These are phyloP conservation scores for Calcarisporium arbuscula DNA, from an alignment of 2,329 filamentous ascomycete genomes.

Conservation along the genomic window DNA sequence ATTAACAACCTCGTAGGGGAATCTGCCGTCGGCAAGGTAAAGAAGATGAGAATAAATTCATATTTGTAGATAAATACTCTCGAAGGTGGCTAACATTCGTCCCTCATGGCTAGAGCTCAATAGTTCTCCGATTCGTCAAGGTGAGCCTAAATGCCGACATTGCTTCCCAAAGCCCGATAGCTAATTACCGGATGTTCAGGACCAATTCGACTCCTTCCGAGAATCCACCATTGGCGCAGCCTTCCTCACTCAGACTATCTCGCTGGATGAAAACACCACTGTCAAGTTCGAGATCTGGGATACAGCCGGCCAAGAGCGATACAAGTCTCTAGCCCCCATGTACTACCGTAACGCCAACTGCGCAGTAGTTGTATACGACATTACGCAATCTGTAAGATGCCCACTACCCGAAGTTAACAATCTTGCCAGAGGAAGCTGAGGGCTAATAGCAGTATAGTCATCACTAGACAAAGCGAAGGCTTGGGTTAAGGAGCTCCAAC, in stretches of 20 bases:
- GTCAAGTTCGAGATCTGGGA: conserved; percentile 99
- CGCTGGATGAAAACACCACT: conserved; percentile 93
- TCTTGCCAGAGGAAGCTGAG: not conserved
- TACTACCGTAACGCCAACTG: conserved; percentile 99
- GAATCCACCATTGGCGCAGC: conserved; percentile 98
- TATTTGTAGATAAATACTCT: no score
- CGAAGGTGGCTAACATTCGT: conserved; percentile 2
- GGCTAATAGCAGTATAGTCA: conserved; percentile 48
- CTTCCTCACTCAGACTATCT: conserved; percentile 98
- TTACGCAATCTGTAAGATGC: conserved; percentile 91
- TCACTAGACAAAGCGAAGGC: conserved; percentile 98
- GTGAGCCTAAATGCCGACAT: conserved; percentile 39
- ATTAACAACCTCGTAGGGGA: conserved; percentile 59
- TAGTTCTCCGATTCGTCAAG: conserved; percentile 98
- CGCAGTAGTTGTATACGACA: conserved; percentile 98
- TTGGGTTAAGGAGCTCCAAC: conserved; percentile 98
- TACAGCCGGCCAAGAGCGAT: conserved; percentile 95
- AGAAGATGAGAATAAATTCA: conserved; percentile 10
- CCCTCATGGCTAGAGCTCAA: conserved; percentile 64
- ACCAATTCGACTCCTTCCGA: conserved; percentile 97
- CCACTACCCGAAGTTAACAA: not conserved
- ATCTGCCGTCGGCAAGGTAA: conserved; percentile 96
- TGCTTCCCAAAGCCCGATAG: conserved; percentile 6
- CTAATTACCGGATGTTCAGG: conserved; percentile 43
- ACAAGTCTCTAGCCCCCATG: conserved; percentile 98